phyloP scores from a whole-genome alignment of 2,329 filamentous ascomycete genomes.

The Dothideomycetes sp. region DNA sequence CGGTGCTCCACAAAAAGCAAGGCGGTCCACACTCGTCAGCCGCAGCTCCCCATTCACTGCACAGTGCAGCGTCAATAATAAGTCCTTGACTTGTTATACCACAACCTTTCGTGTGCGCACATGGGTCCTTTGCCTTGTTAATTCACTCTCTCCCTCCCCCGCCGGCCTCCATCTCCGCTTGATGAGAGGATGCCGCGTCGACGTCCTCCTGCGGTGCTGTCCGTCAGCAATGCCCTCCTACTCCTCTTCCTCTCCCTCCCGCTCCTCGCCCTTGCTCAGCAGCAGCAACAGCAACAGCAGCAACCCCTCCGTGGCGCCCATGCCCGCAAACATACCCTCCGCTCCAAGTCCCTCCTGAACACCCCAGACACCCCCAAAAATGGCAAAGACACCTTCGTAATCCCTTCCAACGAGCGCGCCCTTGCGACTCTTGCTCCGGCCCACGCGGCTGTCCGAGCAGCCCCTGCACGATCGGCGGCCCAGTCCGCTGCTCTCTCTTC shows the following conservation, averaged over 20 bases:
- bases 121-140: conserved; percentile 4
- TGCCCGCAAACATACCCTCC: conserved; percentile 7
- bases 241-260: conserved; percentile 18
- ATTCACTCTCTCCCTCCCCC: conserved; percentile 1
- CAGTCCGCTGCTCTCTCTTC: conserved; percentile 53
- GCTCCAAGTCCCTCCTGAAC: conserved; percentile 15
- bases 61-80: too few species aligned
- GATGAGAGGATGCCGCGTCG: conserved; percentile 21
- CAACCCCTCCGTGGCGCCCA: conserved; percentile 8
- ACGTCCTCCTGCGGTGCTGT: conserved; percentile 15
- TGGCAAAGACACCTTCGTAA: conserved; percentile 18
- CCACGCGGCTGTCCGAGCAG: conserved; percentile 82
- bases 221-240: conserved; percentile 17
- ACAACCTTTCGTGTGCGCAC: too few species aligned
- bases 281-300: conserved; percentile 31
- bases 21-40: conserved; percentile 1
- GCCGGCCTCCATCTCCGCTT: conserved; percentile 2
- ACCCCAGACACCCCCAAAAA: conserved; percentile 13
- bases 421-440: conserved; percentile 96
- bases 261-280: conserved; percentile 24
- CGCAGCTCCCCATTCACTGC: too few species aligned
- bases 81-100: too few species aligned
- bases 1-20: conserved; percentile 8
- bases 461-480: conserved; percentile 52
- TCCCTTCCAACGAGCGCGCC: conserved; percentile 68